Conservation (phyloP, 106 monocot genomes). For the Gastrodia elata region DNA sequence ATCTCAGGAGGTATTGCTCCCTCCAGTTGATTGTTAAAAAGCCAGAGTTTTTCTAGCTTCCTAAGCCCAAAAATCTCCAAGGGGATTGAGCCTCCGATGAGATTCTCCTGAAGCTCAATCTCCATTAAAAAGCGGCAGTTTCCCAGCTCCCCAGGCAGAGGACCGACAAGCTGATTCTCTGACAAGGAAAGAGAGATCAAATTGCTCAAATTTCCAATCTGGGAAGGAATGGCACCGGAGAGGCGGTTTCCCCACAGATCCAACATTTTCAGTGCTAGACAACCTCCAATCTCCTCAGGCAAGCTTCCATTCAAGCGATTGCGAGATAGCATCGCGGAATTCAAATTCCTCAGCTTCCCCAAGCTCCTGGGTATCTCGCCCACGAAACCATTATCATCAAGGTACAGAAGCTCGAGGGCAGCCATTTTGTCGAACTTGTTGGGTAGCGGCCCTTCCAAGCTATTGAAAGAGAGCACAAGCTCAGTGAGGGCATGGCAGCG, state of each 20-base stretch:
- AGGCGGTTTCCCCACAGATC: constrained; percentile 40
- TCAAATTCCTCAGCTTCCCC: constrained; percentile 14
- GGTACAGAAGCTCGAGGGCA: constrained; percentile 21
- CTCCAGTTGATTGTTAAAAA: constrained; percentile 34
- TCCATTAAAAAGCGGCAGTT: constrained; percentile 37
- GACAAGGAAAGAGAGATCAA: constrained; percentile 29
- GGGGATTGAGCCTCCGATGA: constrained; percentile 42
- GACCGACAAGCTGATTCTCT: constrained; percentile 33
- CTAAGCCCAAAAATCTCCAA: constrained; percentile 25
- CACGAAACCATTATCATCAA: constrained; percentile 33
- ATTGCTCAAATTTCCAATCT: constrained; percentile 28
- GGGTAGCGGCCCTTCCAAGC: constrained; percentile 31
- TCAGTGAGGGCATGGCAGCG: constrained; percentile 31
- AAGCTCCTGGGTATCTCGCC: constrained; percentile 47
- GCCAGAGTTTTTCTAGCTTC: constrained; percentile 30
- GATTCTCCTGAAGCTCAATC: constrained; percentile 39
- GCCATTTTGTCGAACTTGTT: constrained; percentile 27
- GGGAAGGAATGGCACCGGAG: constrained; percentile 37
- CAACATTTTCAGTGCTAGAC: constrained; percentile 17
- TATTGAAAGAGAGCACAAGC: constrained; percentile 30
- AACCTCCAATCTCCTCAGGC: constrained; percentile 31
- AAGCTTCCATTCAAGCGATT: constrained; percentile 45
- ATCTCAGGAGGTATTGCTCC: constrained; percentile 50
- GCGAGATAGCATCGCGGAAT: constrained; percentile 16
- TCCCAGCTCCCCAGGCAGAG: constrained; percentile 47